Percentiles rank a stretch among this genome's conserved stretches.
phyloP scores from a whole-genome alignment of 2,329 filamentous ascomycete species.

The Apiospora koreana region DNA sequence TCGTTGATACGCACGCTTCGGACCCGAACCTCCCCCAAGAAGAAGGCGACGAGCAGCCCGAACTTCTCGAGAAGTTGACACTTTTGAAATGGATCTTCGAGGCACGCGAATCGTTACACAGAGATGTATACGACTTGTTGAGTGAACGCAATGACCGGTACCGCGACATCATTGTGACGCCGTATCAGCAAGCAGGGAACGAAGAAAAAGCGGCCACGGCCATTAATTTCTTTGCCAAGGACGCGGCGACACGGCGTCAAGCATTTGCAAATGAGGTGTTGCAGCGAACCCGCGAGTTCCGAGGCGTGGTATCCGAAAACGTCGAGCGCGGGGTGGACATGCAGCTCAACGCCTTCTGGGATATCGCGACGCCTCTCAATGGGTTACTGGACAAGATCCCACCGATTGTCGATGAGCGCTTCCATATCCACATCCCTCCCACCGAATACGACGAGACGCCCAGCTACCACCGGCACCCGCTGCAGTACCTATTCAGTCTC shows the following conservation, averaged over 20 bases:
- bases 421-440: conserved; percentile 75
- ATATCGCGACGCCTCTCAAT: conserved; percentile 84
- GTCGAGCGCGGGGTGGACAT: conserved; percentile 86
- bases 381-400: conserved; percentile 81
- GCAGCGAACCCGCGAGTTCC: conserved; percentile 74
- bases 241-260: conserved; percentile 70
- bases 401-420: conserved; percentile 48
- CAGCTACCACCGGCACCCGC: conserved; percentile 73
- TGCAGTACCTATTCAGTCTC: conserved; percentile 88
- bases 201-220: conserved; percentile 79
- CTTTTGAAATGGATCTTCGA: conserved; percentile 97
- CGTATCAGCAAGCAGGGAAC: conserved; percentile 75
- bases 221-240: conserved; percentile 78
- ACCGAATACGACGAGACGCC: conserved; percentile 86
- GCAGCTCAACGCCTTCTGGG: conserved; percentile 95
- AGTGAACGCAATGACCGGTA: conserved; percentile 86
- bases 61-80: conserved; percentile 91
- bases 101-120: conserved; percentile 82
- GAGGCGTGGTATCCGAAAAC: conserved; percentile 78
- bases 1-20: conserved; percentile 66
- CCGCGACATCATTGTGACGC: conserved; percentile 77
- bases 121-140: conserved; percentile 81
- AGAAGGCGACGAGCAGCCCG: conserved; percentile 92
- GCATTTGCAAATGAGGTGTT: conserved; percentile 72
- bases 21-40: conserved; percentile 86